phyloP scores from a whole-genome alignment of 345 rosid species.

The Mallotus nudiflorus region DNA sequence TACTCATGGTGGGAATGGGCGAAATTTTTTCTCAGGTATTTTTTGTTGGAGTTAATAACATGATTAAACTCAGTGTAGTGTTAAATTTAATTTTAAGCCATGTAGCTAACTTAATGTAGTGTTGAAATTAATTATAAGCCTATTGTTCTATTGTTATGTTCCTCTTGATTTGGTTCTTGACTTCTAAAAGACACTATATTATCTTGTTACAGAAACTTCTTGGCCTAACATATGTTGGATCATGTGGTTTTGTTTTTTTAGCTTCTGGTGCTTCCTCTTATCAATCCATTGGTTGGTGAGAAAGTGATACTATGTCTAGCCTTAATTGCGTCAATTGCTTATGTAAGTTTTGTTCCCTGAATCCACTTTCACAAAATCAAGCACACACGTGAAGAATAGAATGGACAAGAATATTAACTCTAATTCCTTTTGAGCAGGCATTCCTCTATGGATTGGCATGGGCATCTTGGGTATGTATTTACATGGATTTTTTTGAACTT shows the following conservation, averaged over 20 bases:
- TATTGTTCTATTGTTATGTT: no score
- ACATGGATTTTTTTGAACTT: not conserved
- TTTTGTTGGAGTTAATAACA: no score
- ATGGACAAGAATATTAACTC: not conserved
- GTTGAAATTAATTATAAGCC: no score
- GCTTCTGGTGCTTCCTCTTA: conserved; percentile 51
- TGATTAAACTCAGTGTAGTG: no score
- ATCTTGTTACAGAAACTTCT: not conserved
- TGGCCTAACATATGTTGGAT: not conserved
- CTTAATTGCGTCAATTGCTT: conserved; percentile 50
- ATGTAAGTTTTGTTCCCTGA: conserved; percentile 34
- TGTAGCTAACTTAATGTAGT: no score
- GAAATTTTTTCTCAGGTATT: conserved; percentile 52
- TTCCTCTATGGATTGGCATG: conserved; percentile 56
- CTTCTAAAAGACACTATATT: no score
- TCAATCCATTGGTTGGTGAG: conserved; percentile 52
- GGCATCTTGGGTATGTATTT: conserved; percentile 56
- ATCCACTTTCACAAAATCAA: not conserved
- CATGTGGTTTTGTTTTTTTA: conserved; percentile 17
- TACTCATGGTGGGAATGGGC: conserved; percentile 49
- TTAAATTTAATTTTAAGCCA: no score
- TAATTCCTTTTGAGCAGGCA: conserved; percentile 36
- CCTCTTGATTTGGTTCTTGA: no score
- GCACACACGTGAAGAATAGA: not conserved
- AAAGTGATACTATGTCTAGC: conserved; percentile 43